Percentiles rank a stretch among this genome's conserved stretches.
Evolutionary conservation across 2,329 filamentous ascomycete species (phyloP).

Genomic region (Hypoxylon sp.): DNA sequence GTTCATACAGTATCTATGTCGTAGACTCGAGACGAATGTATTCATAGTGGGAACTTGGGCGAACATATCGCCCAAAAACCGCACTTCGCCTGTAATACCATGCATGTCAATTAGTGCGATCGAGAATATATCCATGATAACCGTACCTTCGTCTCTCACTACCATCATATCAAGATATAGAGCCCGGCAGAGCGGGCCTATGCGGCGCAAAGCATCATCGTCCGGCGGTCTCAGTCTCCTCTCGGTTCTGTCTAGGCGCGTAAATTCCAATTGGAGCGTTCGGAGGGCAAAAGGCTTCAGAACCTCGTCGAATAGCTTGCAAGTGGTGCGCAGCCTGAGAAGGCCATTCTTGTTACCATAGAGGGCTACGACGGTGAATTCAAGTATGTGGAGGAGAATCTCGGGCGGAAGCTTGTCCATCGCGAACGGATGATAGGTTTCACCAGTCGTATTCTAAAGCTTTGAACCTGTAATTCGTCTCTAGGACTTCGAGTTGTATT

Average conservation of each 20-base stretch:
- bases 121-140: background rate
- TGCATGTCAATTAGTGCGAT: conserved; percentile 11
- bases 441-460: background rate
- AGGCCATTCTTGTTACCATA: conserved; percentile 62
- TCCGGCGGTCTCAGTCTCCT: conserved; percentile 55
- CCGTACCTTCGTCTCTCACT: conserved; percentile 66
- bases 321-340: conserved; percentile 64
- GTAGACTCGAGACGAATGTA: conserved; percentile 61
- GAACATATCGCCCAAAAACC: conserved; percentile 64
- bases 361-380: conserved; percentile 58
- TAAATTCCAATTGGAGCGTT: conserved; percentile 67
- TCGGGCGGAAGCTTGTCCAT: conserved; percentile 66
- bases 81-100: conserved; percentile 62
- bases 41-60: conserved; percentile 62
- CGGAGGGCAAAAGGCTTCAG: conserved; percentile 63
- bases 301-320: conserved; percentile 63
- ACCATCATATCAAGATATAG: conserved; percentile 69
- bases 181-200: conserved; percentile 65
- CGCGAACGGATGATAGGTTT: conserved; percentile 1
- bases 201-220: conserved; percentile 61
- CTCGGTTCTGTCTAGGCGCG: conserved; percentile 59
- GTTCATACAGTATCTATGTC: conserved; percentile 64
- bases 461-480: background rate
- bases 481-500: background rate
- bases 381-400: conserved; percentile 64